phyloP scores from a whole-genome alignment of 805 yeast species.

The Yarrowia porcina region DNA sequence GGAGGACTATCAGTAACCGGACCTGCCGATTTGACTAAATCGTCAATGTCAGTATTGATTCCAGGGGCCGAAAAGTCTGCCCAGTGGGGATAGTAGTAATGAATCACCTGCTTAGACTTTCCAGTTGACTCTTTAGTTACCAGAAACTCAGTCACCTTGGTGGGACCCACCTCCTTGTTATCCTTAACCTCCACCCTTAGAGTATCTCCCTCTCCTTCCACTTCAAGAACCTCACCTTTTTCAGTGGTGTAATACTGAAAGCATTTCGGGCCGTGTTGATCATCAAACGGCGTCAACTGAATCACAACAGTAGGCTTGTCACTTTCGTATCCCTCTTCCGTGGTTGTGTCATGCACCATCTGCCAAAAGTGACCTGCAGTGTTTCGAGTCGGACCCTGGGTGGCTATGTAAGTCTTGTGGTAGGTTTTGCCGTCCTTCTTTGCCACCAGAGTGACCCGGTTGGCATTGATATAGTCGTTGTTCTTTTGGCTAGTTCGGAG shows the following conservation, averaged over 20 bases:
- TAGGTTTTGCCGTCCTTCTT: conserved; percentile 19
- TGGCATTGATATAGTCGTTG: conserved; percentile 81
- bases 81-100: conserved; percentile 79
- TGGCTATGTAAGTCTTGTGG: conserved; percentile 53
- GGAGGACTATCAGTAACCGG: conserved; percentile 46
- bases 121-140: not conserved
- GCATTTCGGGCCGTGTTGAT: conserved; percentile 68
- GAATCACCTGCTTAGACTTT: conserved; percentile 11
- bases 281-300: conserved; percentile 74
- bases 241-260: conserved; percentile 57
- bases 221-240: not conserved
- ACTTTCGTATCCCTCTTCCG: conserved; percentile 50
- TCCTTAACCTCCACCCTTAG: not conserved
- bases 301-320: conserved; percentile 59
- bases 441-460: conserved; percentile 53
- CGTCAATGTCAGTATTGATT: conserved; percentile 43
- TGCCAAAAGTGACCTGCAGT: conserved; percentile 87
- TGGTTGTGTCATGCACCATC: conserved; percentile 46
- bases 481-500: conserved; percentile 34
- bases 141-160: conserved; percentile 10
- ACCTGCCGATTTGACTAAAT: conserved; percentile 45
- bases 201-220: conserved; percentile 6
- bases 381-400: conserved; percentile 79
- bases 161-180: not conserved
- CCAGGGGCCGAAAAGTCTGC: conserved; percentile 71